Conservation (phyloP, 352 stramenopile genomes). For the Pythium phragmiticola region DNA sequence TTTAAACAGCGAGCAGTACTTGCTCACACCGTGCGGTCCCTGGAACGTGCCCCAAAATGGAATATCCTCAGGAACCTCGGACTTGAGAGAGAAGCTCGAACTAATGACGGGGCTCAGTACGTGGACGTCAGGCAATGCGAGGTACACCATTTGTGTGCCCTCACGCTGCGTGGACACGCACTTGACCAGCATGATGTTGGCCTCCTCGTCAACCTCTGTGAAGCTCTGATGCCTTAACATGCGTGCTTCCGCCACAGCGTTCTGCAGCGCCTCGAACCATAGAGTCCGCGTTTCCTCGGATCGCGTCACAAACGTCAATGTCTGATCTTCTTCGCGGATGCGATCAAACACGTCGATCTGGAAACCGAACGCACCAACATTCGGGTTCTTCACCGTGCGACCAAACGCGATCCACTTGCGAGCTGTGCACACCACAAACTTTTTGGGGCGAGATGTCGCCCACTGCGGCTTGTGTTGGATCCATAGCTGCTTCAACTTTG, state of each 20-base stretch:
- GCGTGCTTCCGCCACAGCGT: constrained; percentile 43
- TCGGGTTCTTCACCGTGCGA: constrained; percentile 63
- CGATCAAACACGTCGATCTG: constrained; percentile 77
- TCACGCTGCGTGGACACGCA: constrained; percentile 58
- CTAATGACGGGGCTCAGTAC: constrained; percentile 54
- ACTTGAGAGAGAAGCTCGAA: constrained; percentile 73
- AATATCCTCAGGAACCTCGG: constrained; percentile 74
- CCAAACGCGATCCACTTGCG: constrained; percentile 79
- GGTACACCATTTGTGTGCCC: constrained; percentile 36
- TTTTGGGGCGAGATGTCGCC: constrained; percentile 49
- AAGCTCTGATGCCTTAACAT: constrained; percentile 47
- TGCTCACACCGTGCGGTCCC: constrained; percentile 54
- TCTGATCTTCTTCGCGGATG: constrained; percentile 71
- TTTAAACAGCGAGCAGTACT: constrained; percentile 72
- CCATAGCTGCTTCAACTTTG: constrained; percentile 65
- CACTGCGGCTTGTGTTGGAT: constrained; percentile 58
- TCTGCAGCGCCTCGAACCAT: constrained; percentile 67
- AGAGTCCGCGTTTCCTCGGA: constrained; percentile 48
- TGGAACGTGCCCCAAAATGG: constrained; percentile 81
- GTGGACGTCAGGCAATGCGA: constrained; percentile 60
- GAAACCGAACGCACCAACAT: constrained; percentile 68
- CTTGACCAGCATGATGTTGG: constrained; percentile 58
- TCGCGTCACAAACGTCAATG: constrained; percentile 70
- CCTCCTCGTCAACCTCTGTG: constrained; percentile 59
- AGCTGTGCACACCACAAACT: constrained; percentile 69